Percentiles rank a stretch among this genome's conserved stretches.
Evolutionary conservation across 345 rosid species (phyloP).

Genomic region (Gossypium longicalyx): DNA sequence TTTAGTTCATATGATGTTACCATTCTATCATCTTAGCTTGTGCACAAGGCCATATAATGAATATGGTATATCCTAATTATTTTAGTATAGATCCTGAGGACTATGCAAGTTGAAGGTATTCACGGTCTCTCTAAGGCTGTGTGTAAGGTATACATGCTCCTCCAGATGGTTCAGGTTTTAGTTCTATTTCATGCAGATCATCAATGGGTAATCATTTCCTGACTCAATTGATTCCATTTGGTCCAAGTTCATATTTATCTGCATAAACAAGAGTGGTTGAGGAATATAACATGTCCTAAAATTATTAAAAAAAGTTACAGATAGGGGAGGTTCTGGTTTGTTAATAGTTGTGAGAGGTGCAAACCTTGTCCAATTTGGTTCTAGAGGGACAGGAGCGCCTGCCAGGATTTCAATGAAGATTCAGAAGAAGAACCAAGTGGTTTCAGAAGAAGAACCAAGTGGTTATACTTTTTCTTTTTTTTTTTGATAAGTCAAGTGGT

Average conservation of each 20-base stretch:
- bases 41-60: not conserved
- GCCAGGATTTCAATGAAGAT: constrained; percentile 80
- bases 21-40: not conserved
- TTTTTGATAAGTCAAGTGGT: constrained; percentile 18
- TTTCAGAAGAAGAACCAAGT: constrained; percentile 72
- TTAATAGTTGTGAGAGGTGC: constrained; percentile 80
- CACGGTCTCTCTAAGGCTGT: constrained; percentile 76
- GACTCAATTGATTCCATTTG: constrained; percentile 60
- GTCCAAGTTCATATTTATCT: constrained; percentile 79
- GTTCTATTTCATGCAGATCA: constrained; percentile 60
- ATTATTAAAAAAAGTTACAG: constrained; percentile 50
- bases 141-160: constrained; percentile 48
- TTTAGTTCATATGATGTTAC: not conserved
- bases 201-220: constrained; percentile 42
- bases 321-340: constrained; percentile 60
- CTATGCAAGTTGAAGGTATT: constrained; percentile 89
- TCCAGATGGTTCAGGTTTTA: constrained; percentile 85
- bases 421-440: constrained; percentile 72
- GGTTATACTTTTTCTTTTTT: no score
- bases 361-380: constrained; percentile 67
- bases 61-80: constrained; percentile 6
- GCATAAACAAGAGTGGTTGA: constrained; percentile 86
- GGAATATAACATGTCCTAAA: constrained; percentile 77
- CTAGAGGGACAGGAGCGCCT: constrained; percentile 82
- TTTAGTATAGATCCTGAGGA: constrained; percentile 58